Base-by-base conservation (phyloP, 208 protist genomes). In the Crithidia thermophila region DNA sequence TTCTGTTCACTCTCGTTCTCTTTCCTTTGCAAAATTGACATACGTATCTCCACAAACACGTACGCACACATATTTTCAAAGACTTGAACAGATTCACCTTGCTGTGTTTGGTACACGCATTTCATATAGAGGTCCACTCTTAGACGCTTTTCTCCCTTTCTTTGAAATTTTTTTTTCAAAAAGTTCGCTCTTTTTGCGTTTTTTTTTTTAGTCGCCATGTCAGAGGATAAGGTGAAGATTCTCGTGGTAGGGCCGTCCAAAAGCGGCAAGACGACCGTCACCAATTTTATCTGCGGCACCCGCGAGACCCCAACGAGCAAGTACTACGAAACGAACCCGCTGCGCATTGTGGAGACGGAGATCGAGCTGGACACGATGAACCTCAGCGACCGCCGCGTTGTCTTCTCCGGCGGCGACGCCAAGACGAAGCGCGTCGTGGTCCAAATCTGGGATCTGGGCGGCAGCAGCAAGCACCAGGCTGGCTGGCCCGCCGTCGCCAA, bases 341-440 rank as follows among this genome's bases (percentile, higher is more conserved):
- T 96, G n/a, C 83, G 94, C 61, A 94, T 98, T n/a, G 61, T 96
- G 9, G 94, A 98, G 75, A 88, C 84, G 34, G 90, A 96, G 49
- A 39, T 92, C 14, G 82, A 92, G 30, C 68, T 94, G 18, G 84
- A 91, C 65, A 81, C 85, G 39, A 67, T 49, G 14, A 78, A 72
- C 23, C 49, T 84, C 18, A 67, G 33, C 36, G 78, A 82, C 40
- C 79, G 80, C 40, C 83, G 83, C 20, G 72, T 89, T n/a, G 84
- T 90, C 46, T 87, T 90, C 57, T 61, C 76, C 21, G 75, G 83
- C 23, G 76, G 83, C 23, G 75, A 90, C 39, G 50, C 77, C 7
- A 79, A 80, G 56, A 64, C 59, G n/a, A 82, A 70, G 40, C 51
- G 72, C 13, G 79, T 93, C 1, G 31, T 77, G 20, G 90, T 95